phyloP scores from a whole-genome alignment of 768 basidiomycete species.

The Suillus bovinus region DNA sequence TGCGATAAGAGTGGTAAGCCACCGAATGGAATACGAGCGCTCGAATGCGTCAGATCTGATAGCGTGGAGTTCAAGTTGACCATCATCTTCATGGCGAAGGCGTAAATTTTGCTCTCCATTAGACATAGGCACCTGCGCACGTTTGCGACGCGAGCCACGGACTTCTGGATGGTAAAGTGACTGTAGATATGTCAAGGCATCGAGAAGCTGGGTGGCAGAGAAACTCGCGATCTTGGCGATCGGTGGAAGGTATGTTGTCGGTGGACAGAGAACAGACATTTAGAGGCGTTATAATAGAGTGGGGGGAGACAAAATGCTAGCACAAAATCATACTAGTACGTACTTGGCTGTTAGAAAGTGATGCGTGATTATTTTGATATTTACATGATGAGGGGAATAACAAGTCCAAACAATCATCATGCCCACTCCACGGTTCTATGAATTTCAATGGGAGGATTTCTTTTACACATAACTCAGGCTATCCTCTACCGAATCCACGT shows the following conservation, averaged over 20 bases:
- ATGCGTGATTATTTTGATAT: no score
- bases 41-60: slow-evolving; percentile 67
- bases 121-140: neutral
- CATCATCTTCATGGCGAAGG: slow-evolving; percentile 3
- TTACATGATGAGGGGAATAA: no score
- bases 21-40: slow-evolving; percentile 64
- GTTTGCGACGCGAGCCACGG: slow-evolving; percentile 53
- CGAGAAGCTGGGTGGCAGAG: slow-evolving; percentile 39
- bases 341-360: no score
- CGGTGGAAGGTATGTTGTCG: slow-evolving; percentile 56
- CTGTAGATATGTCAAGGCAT: slow-evolving; percentile 51
- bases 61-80: slow-evolving; percentile 27
- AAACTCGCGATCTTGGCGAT: slow-evolving; percentile 44
- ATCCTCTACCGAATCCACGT: no score
- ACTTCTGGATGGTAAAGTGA: slow-evolving; percentile 62
- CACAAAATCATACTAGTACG: slow-evolving; percentile 5
- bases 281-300: neutral
- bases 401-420: no score
- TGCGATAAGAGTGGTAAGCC: slow-evolving; percentile 69
- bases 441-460: no score
- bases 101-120: neutral
- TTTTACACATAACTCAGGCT: no score
- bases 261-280: slow-evolving; percentile 30
- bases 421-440: no score
- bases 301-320: neutral